Percentiles rank a stretch among this genome's conserved stretches.
Evolutionary conservation across 1,139 yeast genomes (phyloP).

Genomic region (Zygosaccharomyces sapae): DNA sequence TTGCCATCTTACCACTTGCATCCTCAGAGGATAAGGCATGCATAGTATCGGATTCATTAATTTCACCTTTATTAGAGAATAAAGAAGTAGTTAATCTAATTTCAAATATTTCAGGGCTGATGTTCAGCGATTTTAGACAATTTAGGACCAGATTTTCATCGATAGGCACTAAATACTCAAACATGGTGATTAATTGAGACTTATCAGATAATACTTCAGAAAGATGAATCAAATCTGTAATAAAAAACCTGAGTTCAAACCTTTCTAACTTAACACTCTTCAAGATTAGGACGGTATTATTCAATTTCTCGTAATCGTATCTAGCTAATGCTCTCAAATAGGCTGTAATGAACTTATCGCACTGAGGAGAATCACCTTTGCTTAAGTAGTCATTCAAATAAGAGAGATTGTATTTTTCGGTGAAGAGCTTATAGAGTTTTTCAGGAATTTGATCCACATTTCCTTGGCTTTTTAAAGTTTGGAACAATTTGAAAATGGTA

Average conservation of each 20-base stretch:
- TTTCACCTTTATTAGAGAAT: conserved; percentile 27
- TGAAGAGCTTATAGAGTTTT: conserved; percentile 37
- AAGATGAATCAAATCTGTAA: conserved; percentile 38
- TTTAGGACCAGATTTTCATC: conserved; percentile 43
- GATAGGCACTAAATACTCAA: conserved; percentile 44
- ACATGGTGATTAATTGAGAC: conserved; percentile 40
- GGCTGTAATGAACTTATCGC: conserved; percentile 38
- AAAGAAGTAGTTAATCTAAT: conserved; percentile 64
- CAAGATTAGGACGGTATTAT: conserved; percentile 33
- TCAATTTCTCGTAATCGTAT: conserved; percentile 38
- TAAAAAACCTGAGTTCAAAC: conserved; percentile 38
- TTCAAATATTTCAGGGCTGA: conserved; percentile 57
- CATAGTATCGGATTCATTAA: conserved; percentile 30
- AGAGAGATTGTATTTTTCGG: conserved; percentile 23
- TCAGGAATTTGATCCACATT: conserved; percentile 40
- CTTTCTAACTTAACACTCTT: conserved; percentile 36
- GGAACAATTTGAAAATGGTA: conserved; percentile 40
- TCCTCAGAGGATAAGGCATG: conserved; percentile 35
- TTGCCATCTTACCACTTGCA: conserved; percentile 29
- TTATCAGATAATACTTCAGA: conserved; percentile 40
- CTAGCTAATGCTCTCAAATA: conserved; percentile 39
- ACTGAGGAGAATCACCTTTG: conserved; percentile 25
- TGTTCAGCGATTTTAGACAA: conserved; percentile 40
- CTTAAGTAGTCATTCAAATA: conserved; percentile 28
- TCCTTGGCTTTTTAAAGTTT: conserved; percentile 39